Percentiles rank a stretch among this genome's conserved stretches.
Conservation (phyloP, 768 basidiomycete species). For the Phallus indusiatus region DNA sequence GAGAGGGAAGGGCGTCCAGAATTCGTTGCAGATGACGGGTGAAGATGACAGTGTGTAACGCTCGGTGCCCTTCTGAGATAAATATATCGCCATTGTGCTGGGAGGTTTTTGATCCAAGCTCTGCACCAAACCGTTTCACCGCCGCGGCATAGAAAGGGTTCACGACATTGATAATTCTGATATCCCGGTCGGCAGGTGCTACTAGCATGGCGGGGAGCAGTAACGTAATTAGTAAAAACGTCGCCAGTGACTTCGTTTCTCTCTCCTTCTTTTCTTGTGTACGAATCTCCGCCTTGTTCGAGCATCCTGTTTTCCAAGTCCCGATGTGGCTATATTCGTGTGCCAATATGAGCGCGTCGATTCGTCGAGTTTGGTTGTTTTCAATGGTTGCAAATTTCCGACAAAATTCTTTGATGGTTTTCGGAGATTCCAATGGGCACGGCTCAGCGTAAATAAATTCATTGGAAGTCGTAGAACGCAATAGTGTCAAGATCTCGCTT, state of each 20-base stretch:
- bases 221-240: slow-evolving; percentile 70
- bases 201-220: slow-evolving; percentile 73
- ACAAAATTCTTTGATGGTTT: slow-evolving; percentile 62
- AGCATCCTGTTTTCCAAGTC: slow-evolving; percentile 27
- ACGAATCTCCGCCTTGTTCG: slow-evolving; percentile 14
- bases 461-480: slow-evolving; percentile 63
- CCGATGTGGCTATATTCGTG: slow-evolving; percentile 71
- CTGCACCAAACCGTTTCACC: slow-evolving; percentile 30
- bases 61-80: slow-evolving; percentile 53
- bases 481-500: slow-evolving; percentile 50
- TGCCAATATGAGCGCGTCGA: slow-evolving; percentile 73
- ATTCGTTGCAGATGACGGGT: slow-evolving; percentile 78
- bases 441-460: slow-evolving; percentile 72
- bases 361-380: slow-evolving; percentile 36
- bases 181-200: slow-evolving; percentile 80
- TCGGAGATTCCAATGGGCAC: slow-evolving; percentile 59
- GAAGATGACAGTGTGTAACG: slow-evolving; percentile 52
- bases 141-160: slow-evolving; percentile 89
- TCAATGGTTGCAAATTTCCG: slow-evolving; percentile 54
- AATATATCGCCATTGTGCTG: slow-evolving; percentile 18
- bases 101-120: slow-evolving; percentile 18
- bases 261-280: slow-evolving; percentile 29
- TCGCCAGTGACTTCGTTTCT: slow-evolving; percentile 47
- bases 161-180: slow-evolving; percentile 79
- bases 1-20: slow-evolving; percentile 66